Evolutionary conservation across 352 stramenopile species (phyloP).

Genomic region (Phytophthora hybrid): DNA sequence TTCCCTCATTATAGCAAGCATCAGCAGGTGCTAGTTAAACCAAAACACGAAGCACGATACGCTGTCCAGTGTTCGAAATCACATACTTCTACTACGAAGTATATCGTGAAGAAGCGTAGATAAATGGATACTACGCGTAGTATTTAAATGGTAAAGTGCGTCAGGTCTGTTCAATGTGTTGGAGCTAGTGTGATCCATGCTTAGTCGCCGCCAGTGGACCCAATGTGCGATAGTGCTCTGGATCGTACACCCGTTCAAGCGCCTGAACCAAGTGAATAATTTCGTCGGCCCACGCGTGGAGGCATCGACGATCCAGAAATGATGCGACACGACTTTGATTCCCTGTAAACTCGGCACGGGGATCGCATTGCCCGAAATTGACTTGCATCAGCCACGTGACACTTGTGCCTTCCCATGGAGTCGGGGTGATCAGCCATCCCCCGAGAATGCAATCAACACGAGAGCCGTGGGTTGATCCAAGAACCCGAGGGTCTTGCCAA

Average conservation of each 20-base stretch:
- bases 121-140: not conserved
- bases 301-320: constrained; percentile 45
- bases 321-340: constrained; percentile 39
- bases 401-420: constrained; percentile 61
- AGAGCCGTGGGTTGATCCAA: constrained; percentile 1
- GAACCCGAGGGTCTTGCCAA: constrained; percentile 29
- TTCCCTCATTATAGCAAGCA: not conserved
- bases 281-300: constrained; percentile 66
- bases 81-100: too few relatives aligned
- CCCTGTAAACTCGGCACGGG: constrained; percentile 63
- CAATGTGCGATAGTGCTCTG: constrained; percentile 60
- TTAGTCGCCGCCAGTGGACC: constrained; percentile 44
- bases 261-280: constrained; percentile 51
- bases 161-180: not conserved
- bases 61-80: not conserved
- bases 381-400: constrained; percentile 86
- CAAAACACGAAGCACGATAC: constrained; percentile 5
- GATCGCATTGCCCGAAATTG: constrained; percentile 74
- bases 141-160: not conserved
- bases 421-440: constrained; percentile 73
- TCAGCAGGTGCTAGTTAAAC: not conserved
- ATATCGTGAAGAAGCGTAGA: not conserved
- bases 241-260: constrained; percentile 59
- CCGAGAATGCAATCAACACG: constrained; percentile 75
- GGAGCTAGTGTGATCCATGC: not conserved